These are phyloP conservation scores for Termitomyces sp. DNA, from an alignment of 768 basidiomycete genomes.

Conservation along the genomic window DNA sequence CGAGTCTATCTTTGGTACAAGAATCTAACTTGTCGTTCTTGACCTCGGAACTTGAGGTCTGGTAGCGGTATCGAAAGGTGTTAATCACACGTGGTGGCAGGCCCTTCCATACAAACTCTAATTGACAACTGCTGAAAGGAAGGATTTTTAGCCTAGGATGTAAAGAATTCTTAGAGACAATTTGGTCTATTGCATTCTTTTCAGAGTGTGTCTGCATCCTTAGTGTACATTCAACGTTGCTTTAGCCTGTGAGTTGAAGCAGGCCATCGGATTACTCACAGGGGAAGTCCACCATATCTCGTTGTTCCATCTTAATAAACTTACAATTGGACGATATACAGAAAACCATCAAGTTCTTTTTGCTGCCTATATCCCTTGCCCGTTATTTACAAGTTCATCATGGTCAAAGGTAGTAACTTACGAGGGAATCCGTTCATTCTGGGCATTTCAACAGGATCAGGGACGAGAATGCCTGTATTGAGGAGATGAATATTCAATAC, in stretches of 20 bases:
- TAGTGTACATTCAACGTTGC: background rate
- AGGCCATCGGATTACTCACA: background rate
- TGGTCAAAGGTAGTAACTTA: constrained; percentile 17
- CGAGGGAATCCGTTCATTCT: constrained; percentile 33
- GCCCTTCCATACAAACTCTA: background rate
- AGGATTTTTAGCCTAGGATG: background rate
- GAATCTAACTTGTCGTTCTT: no score
- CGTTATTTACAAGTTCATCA: constrained; percentile 43
- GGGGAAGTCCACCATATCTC: background rate
- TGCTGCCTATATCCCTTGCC: constrained; percentile 39
- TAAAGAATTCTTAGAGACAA: background rate
- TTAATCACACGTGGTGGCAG: no score
- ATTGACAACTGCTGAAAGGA: background rate
- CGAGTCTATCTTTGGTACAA: no score
- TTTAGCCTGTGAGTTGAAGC: background rate
- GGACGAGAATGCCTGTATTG: constrained; percentile 29
- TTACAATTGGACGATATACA: background rate
- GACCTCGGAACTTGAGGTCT: no score
- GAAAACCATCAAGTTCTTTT: constrained; percentile 36
- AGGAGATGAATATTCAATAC: constrained; percentile 41
- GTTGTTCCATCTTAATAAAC: no score
- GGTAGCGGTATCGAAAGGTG: no score
- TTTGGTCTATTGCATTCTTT: background rate
- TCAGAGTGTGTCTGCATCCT: background rate
- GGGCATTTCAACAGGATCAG: constrained; percentile 20